Evolutionary conservation across 176 grass and related monocot species (phyloP), one percentile per base, ranked within the genome.

Genomic region (Avena insularis): DNA sequence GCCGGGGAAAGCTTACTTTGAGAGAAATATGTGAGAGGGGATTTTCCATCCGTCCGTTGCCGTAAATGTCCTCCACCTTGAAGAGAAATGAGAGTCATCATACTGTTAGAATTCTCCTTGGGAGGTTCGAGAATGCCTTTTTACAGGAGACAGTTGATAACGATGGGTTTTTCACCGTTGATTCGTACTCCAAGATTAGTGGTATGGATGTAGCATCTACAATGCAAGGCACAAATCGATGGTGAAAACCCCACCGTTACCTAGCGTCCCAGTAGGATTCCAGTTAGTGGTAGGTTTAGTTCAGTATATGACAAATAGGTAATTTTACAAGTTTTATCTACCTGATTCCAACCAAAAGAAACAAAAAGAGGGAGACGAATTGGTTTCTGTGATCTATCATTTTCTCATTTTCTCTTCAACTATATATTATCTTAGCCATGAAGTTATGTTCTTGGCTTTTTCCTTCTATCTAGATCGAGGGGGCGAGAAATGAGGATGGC

Each of bases 401-500:
- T 53, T 25, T 15, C 50, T 54, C 6, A 0, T 35, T 27, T 11
- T 77, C 14, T 35, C 27, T 76, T 19, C 15, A 77, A 77, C 74
- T 55, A 77, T 31, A 77, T 55, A 15, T 33, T 17, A 55, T 35
- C 49, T 16, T 77, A 55, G 27, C 14, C 23, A 10, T 77, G 38
- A 77, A 77, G 19, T 69, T 17, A 77, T 38, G 0, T 60, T 33
- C 66, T 67, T 84, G 25, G 47, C 9, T 16, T 53, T 50, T 81
- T 20, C 59, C 15, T 2, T 56, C 66, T 75, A 9, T 86, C 74
- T 86, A 99, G 97, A 93, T 96, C 58, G 97, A 99, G 90, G 97
- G 97, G 61, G 94, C 83, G 3, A 96, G 94, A 91, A 83, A 80
- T 43, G 97, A 99, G 81, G 94, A 90, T 59, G 94, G 97, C 60